Base-by-base conservation (phyloP, 306 rosid genomes). In the Sicyos edulis region DNA sequence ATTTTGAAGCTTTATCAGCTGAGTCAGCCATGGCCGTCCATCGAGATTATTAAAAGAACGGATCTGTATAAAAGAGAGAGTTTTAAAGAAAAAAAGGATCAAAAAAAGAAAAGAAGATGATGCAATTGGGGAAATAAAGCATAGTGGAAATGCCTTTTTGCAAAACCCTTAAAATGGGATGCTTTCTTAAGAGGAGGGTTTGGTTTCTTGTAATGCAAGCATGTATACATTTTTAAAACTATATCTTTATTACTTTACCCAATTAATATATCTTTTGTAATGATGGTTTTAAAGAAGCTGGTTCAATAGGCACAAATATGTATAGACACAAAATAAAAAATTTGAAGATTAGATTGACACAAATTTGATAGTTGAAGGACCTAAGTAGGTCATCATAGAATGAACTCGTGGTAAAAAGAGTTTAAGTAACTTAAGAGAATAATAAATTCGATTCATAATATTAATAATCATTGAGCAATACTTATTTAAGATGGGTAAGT, bases 11-110 rank as follows among this genome's bases (percentile, higher is more conserved):
- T 58, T 83, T 65, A 50, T 40, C 72, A 63, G 70, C 29, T 63
- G 69, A 78, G 63, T 83, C 84, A 80, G 68, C 58, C 55, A 22
- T 74, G 78, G 77, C 79, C 74, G 80, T 73, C 76, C 83, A 70
- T 54, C 57, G 63, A 75, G 42, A 75, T 65, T 44, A 44, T 55
- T 56, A 75, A 60, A 64, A 67, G 77, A 54, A 77, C 74, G 82
- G 71, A 67, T 55, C 55, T 40, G 55, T 34, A 16, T 8, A 67
- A 44, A 76, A 74, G 70, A 22, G 3, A 19, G 17, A 8, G 49
- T 42, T 64, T 64, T 10, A 42, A 8, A 54, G 34, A 3, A n/a
- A 3, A n/a, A 47, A 32, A 61, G 44, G 50, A 32, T 32, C 37
- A 26, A 32, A 1, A 61, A 70, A 65, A 44, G 71, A 4, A 65